Evolutionary conservation across 768 basidiomycete species (phyloP).

Genomic region (Amanita inopinata): DNA sequence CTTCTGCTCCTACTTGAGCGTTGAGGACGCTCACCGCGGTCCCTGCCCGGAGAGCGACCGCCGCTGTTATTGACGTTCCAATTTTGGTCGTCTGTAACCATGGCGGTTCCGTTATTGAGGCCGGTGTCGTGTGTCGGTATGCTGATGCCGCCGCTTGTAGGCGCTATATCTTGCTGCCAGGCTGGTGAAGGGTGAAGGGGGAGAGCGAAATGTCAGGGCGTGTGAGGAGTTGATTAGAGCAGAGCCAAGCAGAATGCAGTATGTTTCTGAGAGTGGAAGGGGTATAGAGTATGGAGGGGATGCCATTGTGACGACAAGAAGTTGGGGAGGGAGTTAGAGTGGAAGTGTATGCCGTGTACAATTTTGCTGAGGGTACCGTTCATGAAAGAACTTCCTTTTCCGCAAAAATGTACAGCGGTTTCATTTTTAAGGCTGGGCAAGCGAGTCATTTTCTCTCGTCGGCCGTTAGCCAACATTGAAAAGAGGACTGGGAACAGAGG

Average conservation of each 20-base stretch:
- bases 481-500: slow-evolving; percentile 19
- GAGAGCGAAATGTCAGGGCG: slow-evolving; percentile 29
- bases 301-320: slow-evolving; percentile 16
- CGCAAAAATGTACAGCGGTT: slow-evolving; percentile 5
- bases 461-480: slow-evolving; percentile 36
- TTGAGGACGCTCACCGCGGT: slow-evolving; percentile 42
- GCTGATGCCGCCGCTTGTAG: slow-evolving; percentile 53
- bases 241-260: slow-evolving; percentile 29
- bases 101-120: slow-evolving; percentile 28
- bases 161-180: slow-evolving; percentile 81
- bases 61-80: slow-evolving; percentile 38
- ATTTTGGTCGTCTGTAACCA: slow-evolving; percentile 43
- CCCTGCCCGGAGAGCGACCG: slow-evolving; percentile 36
- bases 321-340: slow-evolving; percentile 8
- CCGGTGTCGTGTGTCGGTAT: slow-evolving; percentile 52
- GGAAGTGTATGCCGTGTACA: slow-evolving; percentile 1
- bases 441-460: too few species aligned
- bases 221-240: slow-evolving; percentile 29
- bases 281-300: slow-evolving; percentile 14
- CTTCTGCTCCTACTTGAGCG: slow-evolving; percentile 76
- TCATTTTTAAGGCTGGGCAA: slow-evolving; percentile 3
- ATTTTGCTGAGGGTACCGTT: slow-evolving; percentile 4
- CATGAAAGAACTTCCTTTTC: slow-evolving; percentile 5
- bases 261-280: slow-evolving; percentile 18
- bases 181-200: slow-evolving; percentile 40